phyloP scores from a whole-genome alignment of 768 basidiomycete species.

The Galerina marginata region DNA sequence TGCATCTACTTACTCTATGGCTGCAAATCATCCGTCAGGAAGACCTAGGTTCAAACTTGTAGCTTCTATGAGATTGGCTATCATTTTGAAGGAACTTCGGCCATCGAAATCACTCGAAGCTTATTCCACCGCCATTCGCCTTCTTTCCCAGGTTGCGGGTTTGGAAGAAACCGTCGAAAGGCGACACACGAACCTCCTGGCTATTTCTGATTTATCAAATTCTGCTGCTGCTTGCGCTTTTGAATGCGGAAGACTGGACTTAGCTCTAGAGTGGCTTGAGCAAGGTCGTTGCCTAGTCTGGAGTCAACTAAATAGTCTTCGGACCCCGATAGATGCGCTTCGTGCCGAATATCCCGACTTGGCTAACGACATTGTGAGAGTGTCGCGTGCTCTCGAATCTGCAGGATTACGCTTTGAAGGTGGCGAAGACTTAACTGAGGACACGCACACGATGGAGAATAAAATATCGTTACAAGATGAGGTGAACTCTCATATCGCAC shows the following conservation, averaged over 20 bases:
- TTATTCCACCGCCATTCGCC: slow-evolving; percentile 12
- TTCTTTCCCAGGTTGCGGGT: slow-evolving; percentile 22
- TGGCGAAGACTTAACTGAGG: not conserved
- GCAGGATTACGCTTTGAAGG: not conserved
- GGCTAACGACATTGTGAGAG: not conserved
- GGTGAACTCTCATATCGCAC: not conserved
- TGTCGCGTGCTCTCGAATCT: not conserved
- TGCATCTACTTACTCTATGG: too few relatives aligned
- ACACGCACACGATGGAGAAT: not conserved
- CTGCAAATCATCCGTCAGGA: too few relatives aligned
- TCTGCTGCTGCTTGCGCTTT: slow-evolving; percentile 23
- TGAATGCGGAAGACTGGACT: not conserved
- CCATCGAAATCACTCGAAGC: slow-evolving; percentile 10
- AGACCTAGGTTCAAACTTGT: not conserved
- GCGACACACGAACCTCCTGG: slow-evolving; percentile 14
- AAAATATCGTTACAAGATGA: not conserved
- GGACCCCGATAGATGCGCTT: slow-evolving; percentile 9
- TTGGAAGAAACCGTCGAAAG: slow-evolving; percentile 19
- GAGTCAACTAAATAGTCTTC: slow-evolving; percentile 18
- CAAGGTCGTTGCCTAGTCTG: slow-evolving; percentile 19
- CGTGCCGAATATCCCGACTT: not conserved
- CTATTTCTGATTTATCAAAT: slow-evolving; percentile 12
- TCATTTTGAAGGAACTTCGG: not conserved
- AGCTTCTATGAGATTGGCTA: slow-evolving; percentile 8
- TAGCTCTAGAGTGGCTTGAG: slow-evolving; percentile 19